Evolutionary conservation across 2,329 filamentous ascomycete species (phyloP), one percentile per base, ranked within the genome.

Genomic region (Beauveria pseudobassiana): DNA sequence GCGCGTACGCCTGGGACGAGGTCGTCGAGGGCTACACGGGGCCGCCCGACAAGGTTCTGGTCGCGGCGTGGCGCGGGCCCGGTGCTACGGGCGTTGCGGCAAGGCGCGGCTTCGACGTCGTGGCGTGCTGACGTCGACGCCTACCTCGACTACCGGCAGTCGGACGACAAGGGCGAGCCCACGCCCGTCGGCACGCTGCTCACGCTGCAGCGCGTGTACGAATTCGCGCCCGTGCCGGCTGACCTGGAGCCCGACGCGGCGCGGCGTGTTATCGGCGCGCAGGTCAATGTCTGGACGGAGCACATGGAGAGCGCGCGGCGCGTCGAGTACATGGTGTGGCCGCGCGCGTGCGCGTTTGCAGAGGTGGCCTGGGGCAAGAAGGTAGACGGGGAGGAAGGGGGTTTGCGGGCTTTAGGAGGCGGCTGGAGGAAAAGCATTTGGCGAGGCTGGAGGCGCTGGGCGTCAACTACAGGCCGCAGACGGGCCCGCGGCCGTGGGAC

Each of bases 121-220:
- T 66, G 7, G 52, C 64, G 18, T 66, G 64, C 30, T 1, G 64
- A 66, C 48, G 58, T 65, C 14, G 43, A 57, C 18, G 59, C 57
- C 14, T 66, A 66, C 50, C 59, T 66, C 6, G 64, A 66, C 58
- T 65, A 65, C 43, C 62, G 64, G 26, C 64, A 66, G 61, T 66
- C 64, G 3, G 64, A 66, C 20, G 56, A 66, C 18, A 6, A 45
- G n/a, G 48, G 64, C 30, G 64, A 66, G 46, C 64, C 64, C 16
- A 66, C 64, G 5, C 64, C 64, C 2, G 48, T 65, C 5, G 62
- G 62, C 24, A 64, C 53, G 7, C 46, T 63, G 40, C 58, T 66
- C n/a, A 54, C 62, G 42, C 34, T 64, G 8, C 48, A 64, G n/a
- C 59, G 64, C 24, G 56, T 66, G 7, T 65, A 65, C 54, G 48